Evolutionary conservation across 345 rosid species (phyloP).

Genomic region (Mercurialis annua): DNA sequence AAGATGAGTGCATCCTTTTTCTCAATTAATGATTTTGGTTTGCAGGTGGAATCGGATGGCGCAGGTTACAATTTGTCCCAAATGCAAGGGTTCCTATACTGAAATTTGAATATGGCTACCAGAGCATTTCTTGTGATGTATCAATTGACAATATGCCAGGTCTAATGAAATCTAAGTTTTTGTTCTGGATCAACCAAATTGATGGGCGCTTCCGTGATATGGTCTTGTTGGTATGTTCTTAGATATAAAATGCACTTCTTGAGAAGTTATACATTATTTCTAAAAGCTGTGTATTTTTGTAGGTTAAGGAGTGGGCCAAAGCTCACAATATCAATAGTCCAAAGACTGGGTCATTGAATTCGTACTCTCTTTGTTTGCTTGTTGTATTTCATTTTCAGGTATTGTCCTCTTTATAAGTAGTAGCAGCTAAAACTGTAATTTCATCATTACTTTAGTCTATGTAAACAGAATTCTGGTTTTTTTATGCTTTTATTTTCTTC

Average conservation of each 20-base stretch:
- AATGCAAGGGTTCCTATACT: constrained; percentile 83
- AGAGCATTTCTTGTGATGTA: constrained; percentile 73
- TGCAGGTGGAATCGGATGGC: constrained; percentile 57
- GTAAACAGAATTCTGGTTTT: not conserved
- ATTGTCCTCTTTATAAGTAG: not conserved
- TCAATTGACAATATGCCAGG: constrained; percentile 78
- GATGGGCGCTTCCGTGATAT: constrained; percentile 82
- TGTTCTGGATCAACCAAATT: constrained; percentile 72
- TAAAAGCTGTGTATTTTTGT: constrained; percentile 15
- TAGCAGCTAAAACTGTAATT: not conserved
- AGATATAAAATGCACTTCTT: not conserved
- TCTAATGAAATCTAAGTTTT: constrained; percentile 67
- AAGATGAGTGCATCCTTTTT: not conserved
- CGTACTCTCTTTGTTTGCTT: constrained; percentile 74
- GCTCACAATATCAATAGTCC: constrained; percentile 70
- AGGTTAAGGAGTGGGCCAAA: constrained; percentile 99
- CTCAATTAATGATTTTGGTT: not conserved
- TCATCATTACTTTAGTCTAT: not conserved
- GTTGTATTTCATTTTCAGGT: constrained; percentile 98
- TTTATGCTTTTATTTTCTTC: not conserved
- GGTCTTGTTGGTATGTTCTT: constrained; percentile 63
- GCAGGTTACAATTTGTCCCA: constrained; percentile 48
- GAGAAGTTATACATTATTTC: constrained; percentile 8
- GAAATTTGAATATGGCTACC: constrained; percentile 48
- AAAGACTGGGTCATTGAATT: constrained; percentile 65